Evolutionary conservation across 371 early-diverging fungal species (phyloP).

Genomic region (Mortierella sp.): DNA sequence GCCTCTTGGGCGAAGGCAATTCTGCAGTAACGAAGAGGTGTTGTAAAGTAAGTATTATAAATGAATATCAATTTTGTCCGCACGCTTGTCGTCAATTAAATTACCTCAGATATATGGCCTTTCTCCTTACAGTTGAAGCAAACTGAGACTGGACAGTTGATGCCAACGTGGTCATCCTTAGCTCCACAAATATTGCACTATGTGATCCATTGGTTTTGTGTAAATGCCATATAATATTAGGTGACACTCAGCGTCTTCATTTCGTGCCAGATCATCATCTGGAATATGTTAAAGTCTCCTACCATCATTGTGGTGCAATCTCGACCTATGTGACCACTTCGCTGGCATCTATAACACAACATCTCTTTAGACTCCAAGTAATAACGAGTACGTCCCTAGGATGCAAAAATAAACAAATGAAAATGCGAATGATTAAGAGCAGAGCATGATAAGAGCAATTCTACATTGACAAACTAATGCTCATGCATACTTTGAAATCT

Average conservation of each 20-base stretch:
- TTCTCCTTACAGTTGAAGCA: constrained; percentile 41
- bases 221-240: background rate
- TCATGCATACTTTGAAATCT: constrained; percentile 35
- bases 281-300: background rate
- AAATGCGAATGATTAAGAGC: background rate
- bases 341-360: constrained; percentile 20
- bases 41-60: background rate
- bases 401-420: background rate
- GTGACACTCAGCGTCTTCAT: background rate
- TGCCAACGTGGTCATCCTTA: constrained; percentile 10
- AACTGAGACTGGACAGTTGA: constrained; percentile 20
- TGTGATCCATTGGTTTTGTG: background rate
- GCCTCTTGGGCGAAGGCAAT: constrained; percentile 30
- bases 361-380: constrained; percentile 26
- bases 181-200: constrained; percentile 45
- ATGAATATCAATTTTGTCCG: background rate
- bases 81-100: background rate
- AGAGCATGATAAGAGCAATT: background rate
- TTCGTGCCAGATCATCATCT: too few relatives aligned
- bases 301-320: constrained; percentile 30
- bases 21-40: constrained; percentile 1
- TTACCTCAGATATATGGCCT: constrained; percentile 40
- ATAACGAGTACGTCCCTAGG: constrained; percentile 34
- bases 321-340: constrained; percentile 21
- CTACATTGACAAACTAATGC: too few relatives aligned